Percentiles rank a stretch among this genome's conserved stretches.
Evolutionary conservation across 2,329 filamentous ascomycete genomes (phyloP).

Genomic region (Akanthomyces lecanii): DNA sequence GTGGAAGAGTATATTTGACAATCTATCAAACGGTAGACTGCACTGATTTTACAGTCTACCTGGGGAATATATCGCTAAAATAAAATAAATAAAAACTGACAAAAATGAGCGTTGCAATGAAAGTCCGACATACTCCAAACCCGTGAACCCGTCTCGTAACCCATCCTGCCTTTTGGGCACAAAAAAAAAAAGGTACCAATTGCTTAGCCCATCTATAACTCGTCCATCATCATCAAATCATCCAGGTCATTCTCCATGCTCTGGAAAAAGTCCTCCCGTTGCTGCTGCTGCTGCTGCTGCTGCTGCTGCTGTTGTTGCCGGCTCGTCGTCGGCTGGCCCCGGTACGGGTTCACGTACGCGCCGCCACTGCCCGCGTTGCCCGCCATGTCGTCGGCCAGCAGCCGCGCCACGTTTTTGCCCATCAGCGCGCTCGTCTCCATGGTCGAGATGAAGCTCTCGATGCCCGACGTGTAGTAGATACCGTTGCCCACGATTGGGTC

Average conservation of each 20-base stretch:
- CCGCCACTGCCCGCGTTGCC: constrained; percentile 22
- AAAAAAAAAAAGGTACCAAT: background rate
- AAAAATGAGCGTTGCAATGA: background rate
- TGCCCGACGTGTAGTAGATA: constrained; percentile 68
- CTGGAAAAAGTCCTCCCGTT: constrained; percentile 15
- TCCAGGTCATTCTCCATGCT: constrained; percentile 19
- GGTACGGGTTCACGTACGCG: constrained; percentile 9
- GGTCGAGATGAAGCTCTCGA: constrained; percentile 91
- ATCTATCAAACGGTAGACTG: background rate
- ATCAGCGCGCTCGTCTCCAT: constrained; percentile 96
- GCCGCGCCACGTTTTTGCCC: constrained; percentile 76
- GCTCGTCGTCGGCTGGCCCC: background rate
- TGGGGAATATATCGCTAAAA: background rate
- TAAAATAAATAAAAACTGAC: background rate
- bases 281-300: background rate
- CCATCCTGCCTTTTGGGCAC: background rate
- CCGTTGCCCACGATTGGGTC: constrained; percentile 64
- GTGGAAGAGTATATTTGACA: background rate
- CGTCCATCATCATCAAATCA: constrained; percentile 18
- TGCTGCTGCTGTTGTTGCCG: background rate
- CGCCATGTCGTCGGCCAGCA: constrained; percentile 60
- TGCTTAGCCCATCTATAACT: constrained; percentile 16
- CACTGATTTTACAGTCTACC: background rate
- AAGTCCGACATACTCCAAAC: constrained; percentile 1
- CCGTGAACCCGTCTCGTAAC: background rate